Evolutionary conservation across 2,329 filamentous ascomycete species (phyloP).

Genomic region (Ceratocystis variospora): DNA sequence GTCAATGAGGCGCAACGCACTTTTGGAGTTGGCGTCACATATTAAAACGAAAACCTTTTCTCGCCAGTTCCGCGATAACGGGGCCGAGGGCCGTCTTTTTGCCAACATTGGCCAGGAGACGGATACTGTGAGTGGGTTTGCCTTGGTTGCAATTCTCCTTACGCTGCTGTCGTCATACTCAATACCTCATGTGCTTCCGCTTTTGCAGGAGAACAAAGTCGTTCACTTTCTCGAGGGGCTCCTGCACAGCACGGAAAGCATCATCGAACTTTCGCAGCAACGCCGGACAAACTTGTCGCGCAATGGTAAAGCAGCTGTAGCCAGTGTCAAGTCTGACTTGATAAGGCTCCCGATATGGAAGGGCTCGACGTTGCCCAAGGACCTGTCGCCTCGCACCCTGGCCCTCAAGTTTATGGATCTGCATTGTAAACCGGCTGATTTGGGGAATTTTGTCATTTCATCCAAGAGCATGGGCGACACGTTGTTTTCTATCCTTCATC

Average conservation of each 20-base stretch:
- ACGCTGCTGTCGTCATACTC: constrained; percentile 48
- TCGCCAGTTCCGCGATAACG: constrained; percentile 59
- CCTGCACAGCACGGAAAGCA: constrained; percentile 39
- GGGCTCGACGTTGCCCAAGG: constrained; percentile 31
- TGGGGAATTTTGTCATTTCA: constrained; percentile 15
- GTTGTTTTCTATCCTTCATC: constrained; percentile 21
- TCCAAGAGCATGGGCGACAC: constrained; percentile 19
- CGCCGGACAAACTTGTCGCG: constrained; percentile 56
- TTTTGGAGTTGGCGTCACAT: constrained; percentile 47
- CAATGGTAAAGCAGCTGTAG: constrained; percentile 43
- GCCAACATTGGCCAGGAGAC: constrained; percentile 44
- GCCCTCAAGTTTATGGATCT: constrained; percentile 31
- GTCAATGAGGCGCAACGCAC: constrained; percentile 42
- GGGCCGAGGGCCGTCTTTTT: constrained; percentile 55
- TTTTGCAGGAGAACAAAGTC: constrained; percentile 42
- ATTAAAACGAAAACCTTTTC: constrained; percentile 49
- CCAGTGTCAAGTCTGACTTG: constrained; percentile 40
- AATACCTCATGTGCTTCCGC: constrained; percentile 44
- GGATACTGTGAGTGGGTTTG: constrained; percentile 49
- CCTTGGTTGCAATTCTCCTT: constrained; percentile 49
- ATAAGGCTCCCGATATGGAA: constrained; percentile 47
- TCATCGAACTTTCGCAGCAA: constrained; percentile 48
- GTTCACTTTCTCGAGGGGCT: constrained; percentile 42
- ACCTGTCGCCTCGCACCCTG: constrained; percentile 48
- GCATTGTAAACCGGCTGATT: constrained; percentile 17